Base-by-base conservation (phyloP, 2,329 filamentous ascomycete species). In the Botrytis pseudocinerea region DNA sequence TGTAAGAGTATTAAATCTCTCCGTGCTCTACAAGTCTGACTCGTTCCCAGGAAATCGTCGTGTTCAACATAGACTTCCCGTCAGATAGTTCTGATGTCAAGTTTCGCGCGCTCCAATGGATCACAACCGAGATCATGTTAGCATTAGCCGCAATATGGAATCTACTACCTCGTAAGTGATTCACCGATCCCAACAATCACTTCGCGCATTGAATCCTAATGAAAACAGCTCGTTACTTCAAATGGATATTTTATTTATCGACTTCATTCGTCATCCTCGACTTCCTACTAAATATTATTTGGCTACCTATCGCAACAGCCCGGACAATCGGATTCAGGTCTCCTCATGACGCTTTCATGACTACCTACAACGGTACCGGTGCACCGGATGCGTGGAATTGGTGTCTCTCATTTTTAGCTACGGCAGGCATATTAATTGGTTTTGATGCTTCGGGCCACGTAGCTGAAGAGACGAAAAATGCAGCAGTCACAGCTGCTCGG, bases 371-470 rank as follows among this genome's bases (percentile, higher is more conserved):
- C 32, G 74, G 74, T 28, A 71, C 60, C 2, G 73, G 69, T 38
- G 71, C 74, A 22, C 35, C 65, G 10, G 44, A 70, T 9, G 70
- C 70, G 2, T 70, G 71, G 62, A 74, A 75, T 60, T 73, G 74
- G 74, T 71, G 68, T 73, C 48, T 75, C 6, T 75, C 73, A 1
- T 75, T 65, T 35, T 61, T 72, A 38, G 69, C 71, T n/a, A 71
- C 71, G 20, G 74, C 74, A n/a, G 68, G 73, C 64, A 70, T 71
- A 25, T 73, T 75, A 7, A 71, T 75, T 40, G 73, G 74, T 6
- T 69, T 72, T 14, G 74, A 74, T 35, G 74, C 74, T 40, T 74
- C 74, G 40, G 74, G 74, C 25, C 74, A 74, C 18, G 74, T 74
- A 20, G 74, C 74, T 4, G 74, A 75, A 44, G 74, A 75, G 57